A percentile compares a stretch with the other conserved stretches of the same genome.
Conservation (phyloP, 2,329 filamentous ascomycete species). For the Cladosporium cucumerinum region DNA sequence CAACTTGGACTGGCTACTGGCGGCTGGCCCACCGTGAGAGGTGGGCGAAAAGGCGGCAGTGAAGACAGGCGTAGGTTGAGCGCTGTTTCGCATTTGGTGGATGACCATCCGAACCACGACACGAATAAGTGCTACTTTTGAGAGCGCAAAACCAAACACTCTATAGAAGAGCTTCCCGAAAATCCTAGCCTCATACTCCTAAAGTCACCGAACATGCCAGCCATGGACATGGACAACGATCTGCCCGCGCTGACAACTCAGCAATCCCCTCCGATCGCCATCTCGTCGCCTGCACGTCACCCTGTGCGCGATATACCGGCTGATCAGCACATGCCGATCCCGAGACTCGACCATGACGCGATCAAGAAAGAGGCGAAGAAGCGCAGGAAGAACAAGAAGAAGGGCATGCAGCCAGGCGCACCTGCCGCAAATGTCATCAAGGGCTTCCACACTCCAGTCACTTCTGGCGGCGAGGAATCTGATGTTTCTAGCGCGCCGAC, state of each 20-base stretch:
- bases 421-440: conserved; percentile 42
- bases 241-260: conserved; percentile 26
- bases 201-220: conserved; percentile 30
- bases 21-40: conserved; percentile 51
- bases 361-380: conserved; percentile 37
- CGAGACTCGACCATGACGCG: conserved; percentile 35
- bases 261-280: conserved; percentile 30
- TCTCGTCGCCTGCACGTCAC: conserved; percentile 28
- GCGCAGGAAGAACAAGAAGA: conserved; percentile 39
- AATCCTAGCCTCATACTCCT: neutral
- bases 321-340: conserved; percentile 24
- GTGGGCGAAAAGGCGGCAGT: conserved; percentile 46
- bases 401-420: conserved; percentile 35
- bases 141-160: neutral
- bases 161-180: neutral
- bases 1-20: conserved; percentile 48
- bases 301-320: conserved; percentile 24
- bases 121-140: conserved; percentile 3
- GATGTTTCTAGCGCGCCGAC: conserved; percentile 44
- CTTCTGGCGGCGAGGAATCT: conserved; percentile 55
- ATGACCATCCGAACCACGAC: conserved; percentile 8
- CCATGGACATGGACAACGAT: conserved; percentile 27
- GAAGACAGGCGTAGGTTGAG: conserved; percentile 15
- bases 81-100: conserved; percentile 10
- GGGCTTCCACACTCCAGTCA: conserved; percentile 50